Percentiles rank a stretch among this genome's conserved stretches.
phyloP scores from a whole-genome alignment of 2,329 filamentous ascomycete genomes.

The Xenoacremonium recifei region DNA sequence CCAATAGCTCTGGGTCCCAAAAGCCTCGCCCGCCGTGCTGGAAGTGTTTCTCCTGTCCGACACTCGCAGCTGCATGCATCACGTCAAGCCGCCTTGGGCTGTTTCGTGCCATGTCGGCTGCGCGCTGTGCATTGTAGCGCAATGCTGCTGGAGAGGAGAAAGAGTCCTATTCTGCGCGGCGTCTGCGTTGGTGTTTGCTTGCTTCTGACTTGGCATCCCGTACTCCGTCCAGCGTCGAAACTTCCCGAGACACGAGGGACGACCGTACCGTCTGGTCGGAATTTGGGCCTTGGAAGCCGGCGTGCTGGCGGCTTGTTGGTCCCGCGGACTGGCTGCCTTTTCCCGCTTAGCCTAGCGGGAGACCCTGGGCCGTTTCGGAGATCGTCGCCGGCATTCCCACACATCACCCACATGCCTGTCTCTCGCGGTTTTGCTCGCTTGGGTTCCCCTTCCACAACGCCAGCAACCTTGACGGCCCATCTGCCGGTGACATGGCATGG shows the following conservation, averaged over 20 bases:
- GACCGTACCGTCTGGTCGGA: conserved; percentile 4
- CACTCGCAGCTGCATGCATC: conserved; percentile 2
- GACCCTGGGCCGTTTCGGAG: neutral
- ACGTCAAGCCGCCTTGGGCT: conserved; percentile 4
- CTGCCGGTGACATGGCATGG: neutral
- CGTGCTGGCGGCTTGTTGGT: neutral
- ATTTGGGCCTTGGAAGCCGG: neutral
- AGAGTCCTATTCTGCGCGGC: too few species aligned
- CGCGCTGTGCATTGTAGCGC: too few species aligned
- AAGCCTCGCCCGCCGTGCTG: too few species aligned
- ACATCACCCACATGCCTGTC: neutral
- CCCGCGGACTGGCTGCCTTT: neutral
- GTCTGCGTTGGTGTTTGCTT: too few species aligned
- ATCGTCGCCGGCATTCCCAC: neutral
- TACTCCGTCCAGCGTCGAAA: too few species aligned
- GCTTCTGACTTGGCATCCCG: too few species aligned
- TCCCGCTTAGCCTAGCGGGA: too few species aligned
- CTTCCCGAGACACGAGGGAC: conserved; percentile 5
- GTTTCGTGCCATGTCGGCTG: too few species aligned
- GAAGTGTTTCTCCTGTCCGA: conserved; percentile 9
- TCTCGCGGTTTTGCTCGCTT: neutral
- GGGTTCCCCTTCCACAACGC: neutral
- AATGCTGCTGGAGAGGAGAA: too few species aligned
- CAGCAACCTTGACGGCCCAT: conserved; percentile 2
- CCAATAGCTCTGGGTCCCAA: conserved; percentile 6